Percentiles rank a stretch among this genome's conserved stretches.
phyloP scores from a whole-genome alignment of 2,329 filamentous ascomycete species.

The Cryphonectria naterciae region DNA sequence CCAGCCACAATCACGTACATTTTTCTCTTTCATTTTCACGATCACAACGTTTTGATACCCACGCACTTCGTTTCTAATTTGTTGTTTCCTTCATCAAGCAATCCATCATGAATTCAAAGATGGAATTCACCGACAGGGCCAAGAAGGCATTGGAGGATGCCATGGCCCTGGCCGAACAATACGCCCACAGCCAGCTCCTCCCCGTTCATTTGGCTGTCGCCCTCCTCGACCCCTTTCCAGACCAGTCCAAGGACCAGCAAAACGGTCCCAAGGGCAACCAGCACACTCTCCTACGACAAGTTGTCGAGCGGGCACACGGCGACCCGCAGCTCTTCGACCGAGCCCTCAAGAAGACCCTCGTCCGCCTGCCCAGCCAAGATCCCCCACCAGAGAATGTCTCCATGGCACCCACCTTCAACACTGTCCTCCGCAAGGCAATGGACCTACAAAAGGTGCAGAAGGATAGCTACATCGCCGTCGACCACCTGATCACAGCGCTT shows the following conservation, averaged over 20 bases:
- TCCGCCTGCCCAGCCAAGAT: conserved; percentile 90
- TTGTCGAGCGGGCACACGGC: conserved; percentile 90
- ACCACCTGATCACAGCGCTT: conserved; percentile 87
- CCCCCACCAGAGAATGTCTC: conserved; percentile 89
- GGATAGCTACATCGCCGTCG: conserved; percentile 90
- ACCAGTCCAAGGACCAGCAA: conserved; percentile 82
- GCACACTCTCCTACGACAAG: conserved; percentile 88
- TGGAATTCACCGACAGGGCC: conserved; percentile 93
- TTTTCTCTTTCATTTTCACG: not conserved
- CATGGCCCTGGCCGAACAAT: conserved; percentile 84
- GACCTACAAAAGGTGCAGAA: conserved; percentile 98
- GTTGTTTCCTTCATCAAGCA: conserved; percentile 15
- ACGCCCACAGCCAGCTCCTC: conserved; percentile 86
- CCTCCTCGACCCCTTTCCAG: conserved; percentile 74
- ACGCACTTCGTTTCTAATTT: conserved; percentile 7
- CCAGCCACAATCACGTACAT: not conserved
- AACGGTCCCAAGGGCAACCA: conserved; percentile 67
- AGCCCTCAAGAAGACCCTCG: conserved; percentile 86
- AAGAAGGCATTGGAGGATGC: conserved; percentile 89
- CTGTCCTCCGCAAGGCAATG: conserved; percentile 80
- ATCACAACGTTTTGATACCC: conserved; percentile 12
- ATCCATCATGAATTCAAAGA: conserved; percentile 69
- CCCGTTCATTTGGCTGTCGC: conserved; percentile 88
- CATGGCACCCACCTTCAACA: conserved; percentile 79
- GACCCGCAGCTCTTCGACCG: conserved; percentile 89